Percentiles rank a stretch among this genome's conserved stretches.
Conservation (phyloP, 805 yeast species). For the Pichia gijzeniarum region DNA sequence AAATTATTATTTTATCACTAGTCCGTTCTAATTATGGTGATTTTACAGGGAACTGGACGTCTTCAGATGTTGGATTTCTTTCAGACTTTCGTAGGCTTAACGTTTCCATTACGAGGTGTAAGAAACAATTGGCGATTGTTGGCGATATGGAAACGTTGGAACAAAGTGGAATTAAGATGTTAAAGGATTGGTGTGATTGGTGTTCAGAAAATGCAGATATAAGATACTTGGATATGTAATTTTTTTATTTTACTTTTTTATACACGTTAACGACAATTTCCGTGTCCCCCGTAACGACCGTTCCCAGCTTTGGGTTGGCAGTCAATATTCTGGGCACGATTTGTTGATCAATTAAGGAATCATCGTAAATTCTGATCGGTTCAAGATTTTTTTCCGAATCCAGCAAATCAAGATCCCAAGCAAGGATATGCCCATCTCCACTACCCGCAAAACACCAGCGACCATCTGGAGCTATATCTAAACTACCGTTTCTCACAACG, state of each 20-base stretch:
- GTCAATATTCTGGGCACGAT: constrained; percentile 42
- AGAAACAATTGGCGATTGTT: constrained; percentile 74
- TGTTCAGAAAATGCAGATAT: constrained; percentile 62
- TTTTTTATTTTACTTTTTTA: constrained; percentile 13
- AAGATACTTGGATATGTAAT: constrained; percentile 54
- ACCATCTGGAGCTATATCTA: constrained; percentile 65
- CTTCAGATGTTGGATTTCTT: constrained; percentile 71
- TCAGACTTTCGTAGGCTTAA: constrained; percentile 74
- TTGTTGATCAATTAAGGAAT: constrained; percentile 4
- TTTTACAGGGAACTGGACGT: constrained; percentile 25
- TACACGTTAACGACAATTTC: constrained; percentile 39
- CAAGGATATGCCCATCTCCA: constrained; percentile 43
- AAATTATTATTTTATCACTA: constrained; percentile 68
- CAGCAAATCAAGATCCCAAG: constrained; percentile 40
- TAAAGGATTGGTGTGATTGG: constrained; percentile 63
- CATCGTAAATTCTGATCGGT: constrained; percentile 8
- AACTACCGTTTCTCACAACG: constrained; percentile 48
- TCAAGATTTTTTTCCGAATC: too few species aligned
- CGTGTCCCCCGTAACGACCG: constrained; percentile 60
- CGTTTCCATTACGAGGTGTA: constrained; percentile 90
- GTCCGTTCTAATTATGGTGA: constrained; percentile 62
- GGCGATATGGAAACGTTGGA: constrained; percentile 77
- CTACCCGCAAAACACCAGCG: constrained; percentile 54
- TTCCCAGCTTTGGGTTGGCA: constrained; percentile 56
- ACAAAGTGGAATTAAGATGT: constrained; percentile 38